Evolutionary conservation across 345 rosid species (phyloP).

Genomic region (Mercurialis annua): DNA sequence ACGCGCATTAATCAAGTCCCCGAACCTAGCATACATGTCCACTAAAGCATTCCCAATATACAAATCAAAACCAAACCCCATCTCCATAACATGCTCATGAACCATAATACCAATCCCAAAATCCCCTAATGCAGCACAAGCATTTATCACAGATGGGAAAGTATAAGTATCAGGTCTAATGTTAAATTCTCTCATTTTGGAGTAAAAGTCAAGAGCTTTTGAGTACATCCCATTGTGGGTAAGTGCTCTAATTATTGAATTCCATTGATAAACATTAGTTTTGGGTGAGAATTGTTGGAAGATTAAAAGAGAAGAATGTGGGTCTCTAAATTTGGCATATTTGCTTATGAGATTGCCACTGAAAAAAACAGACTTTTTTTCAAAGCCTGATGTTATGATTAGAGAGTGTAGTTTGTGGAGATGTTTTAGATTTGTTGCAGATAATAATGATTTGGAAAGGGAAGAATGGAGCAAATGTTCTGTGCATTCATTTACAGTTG

Average conservation of each 20-base stretch:
- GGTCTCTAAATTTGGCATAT: slow-evolving; percentile 45
- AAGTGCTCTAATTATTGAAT: slow-evolving; percentile 56
- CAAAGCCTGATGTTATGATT: slow-evolving; percentile 44
- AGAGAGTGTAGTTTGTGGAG: slow-evolving; percentile 48
- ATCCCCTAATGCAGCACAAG: slow-evolving; percentile 49
- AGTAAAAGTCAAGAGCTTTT: slow-evolving; percentile 45
- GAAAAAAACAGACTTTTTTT: slow-evolving; percentile 42
- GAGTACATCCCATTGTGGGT: slow-evolving; percentile 43
- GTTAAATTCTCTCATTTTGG: slow-evolving; percentile 30
- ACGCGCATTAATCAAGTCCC: slow-evolving; percentile 38
- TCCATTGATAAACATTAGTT: slow-evolving; percentile 53
- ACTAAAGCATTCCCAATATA: slow-evolving; percentile 62
- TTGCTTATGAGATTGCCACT: slow-evolving; percentile 60
- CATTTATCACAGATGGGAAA: slow-evolving; percentile 59
- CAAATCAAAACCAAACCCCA: slow-evolving; percentile 47
- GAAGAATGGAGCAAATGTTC: slow-evolving; percentile 25
- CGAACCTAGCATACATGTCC: slow-evolving; percentile 57
- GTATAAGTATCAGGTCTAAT: slow-evolving; percentile 51
- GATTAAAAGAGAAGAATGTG: slow-evolving; percentile 47
- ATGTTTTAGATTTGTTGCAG: slow-evolving; percentile 30
- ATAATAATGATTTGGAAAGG: slow-evolving; percentile 40
- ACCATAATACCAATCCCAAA: slow-evolving; percentile 35
- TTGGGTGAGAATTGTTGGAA: slow-evolving; percentile 42
- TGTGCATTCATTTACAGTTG: slow-evolving; percentile 12
- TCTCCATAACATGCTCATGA: slow-evolving; percentile 31